Base-by-base conservation (phyloP, 257 asterid species). In the Fraxinus quadrangulata region DNA sequence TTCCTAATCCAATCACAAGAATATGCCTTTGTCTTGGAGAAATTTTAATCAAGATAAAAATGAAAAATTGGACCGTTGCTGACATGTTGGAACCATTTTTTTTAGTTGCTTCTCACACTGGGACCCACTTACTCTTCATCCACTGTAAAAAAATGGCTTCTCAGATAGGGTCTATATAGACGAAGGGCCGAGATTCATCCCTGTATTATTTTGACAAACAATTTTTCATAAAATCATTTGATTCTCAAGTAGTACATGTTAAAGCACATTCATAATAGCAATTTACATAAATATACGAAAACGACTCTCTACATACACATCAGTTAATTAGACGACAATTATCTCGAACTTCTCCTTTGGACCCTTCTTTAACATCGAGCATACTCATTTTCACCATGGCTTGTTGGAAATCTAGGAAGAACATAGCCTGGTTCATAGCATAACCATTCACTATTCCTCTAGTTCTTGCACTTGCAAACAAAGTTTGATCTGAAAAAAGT, bases 401-500 rank as follows among this genome's bases (percentile, higher is more conserved):
- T 80, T 76, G 88, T 78, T 85, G 97, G 86, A 95, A 95, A 56
- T 93, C 90, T 14, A 91, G 49, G 91, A 90, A 91, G 83, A 95
- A 95, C 92, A 87, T 83, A 59, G 98, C 98, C 83, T 83, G 85
- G 78, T 95, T 93, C 83, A 86, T 56, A 2, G 99, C 89, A 39
- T 91, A 95, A 0, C 73, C 91, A 28, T 86, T 84, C 24, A 95
- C 97, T 2, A 88, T 68, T 0, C 93, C 90, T 47, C 90, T 85
- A 2, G 99, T 95, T 26, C 54, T 76, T 0, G 87, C 85, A 24
- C 89, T 67, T 0, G 75, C 87, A 21, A 80, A 87, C 45, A 95
- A 88, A 0, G 99, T 89, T 84, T 95, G 98, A 84, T 95, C 99
- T 2, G 98, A 90, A 82, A 88, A 85, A 12, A 95, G 91, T 26